Conservation (phyloP, 257 asterid species). For the Dorcoceras hygrometricum region DNA sequence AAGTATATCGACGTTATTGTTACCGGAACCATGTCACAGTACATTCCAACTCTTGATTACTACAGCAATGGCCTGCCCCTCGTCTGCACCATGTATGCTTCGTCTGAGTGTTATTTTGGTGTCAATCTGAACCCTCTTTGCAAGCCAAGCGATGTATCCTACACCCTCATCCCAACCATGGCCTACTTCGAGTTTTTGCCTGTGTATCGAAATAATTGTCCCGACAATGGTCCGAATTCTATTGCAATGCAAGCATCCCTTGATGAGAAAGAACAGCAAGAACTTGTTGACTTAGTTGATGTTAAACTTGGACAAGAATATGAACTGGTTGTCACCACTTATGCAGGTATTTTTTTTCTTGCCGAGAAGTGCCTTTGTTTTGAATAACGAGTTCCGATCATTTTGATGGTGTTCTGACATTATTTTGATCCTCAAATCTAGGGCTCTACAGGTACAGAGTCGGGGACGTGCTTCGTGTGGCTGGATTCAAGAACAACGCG, state of each 20-base stretch:
- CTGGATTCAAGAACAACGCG: slow-evolving; percentile 91
- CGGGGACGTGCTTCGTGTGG: slow-evolving; percentile 81
- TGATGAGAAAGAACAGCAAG: slow-evolving; percentile 54
- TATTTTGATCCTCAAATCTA: slow-evolving; percentile 18
- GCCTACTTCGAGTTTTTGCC: slow-evolving; percentile 87
- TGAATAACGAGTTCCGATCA: background rate
- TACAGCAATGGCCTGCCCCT: slow-evolving; percentile 83
- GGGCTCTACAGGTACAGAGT: slow-evolving; percentile 85
- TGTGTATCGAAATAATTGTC: slow-evolving; percentile 30
- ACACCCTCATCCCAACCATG: slow-evolving; percentile 83
- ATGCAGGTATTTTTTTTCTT: slow-evolving; percentile 51
- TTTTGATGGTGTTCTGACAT: background rate
- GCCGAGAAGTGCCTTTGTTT: background rate
- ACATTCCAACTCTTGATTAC: slow-evolving; percentile 77
- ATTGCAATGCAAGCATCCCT: slow-evolving; percentile 48
- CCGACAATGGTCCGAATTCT: slow-evolving; percentile 30
- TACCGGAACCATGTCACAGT: slow-evolving; percentile 94
- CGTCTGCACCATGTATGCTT: slow-evolving; percentile 92
- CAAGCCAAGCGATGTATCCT: slow-evolving; percentile 70
- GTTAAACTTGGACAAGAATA: slow-evolving; percentile 79
- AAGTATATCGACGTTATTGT: slow-evolving; percentile 85
- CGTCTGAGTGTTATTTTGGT: slow-evolving; percentile 90
- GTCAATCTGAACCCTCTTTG: slow-evolving; percentile 83
- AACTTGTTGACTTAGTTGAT: slow-evolving; percentile 34
- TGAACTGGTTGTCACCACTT: slow-evolving; percentile 91